phyloP scores from a whole-genome alignment of 257 asterid genomes.

The Cordia subcordata region DNA sequence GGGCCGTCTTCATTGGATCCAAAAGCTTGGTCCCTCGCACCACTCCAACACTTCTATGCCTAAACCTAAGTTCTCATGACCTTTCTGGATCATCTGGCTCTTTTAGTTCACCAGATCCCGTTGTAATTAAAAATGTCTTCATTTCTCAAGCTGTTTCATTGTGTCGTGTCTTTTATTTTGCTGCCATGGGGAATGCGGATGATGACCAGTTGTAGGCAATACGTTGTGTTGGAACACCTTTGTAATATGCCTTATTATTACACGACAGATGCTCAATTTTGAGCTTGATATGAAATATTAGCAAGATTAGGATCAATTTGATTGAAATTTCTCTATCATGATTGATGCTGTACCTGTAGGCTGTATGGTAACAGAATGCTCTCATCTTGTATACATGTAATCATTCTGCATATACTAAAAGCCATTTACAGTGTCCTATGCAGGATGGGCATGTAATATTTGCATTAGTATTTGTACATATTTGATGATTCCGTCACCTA shows the following conservation, averaged over 20 bases:
- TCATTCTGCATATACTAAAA: too few relatives aligned
- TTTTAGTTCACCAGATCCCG: slow-evolving; percentile 13
- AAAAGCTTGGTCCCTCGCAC: slow-evolving; percentile 38
- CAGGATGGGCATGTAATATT: too few relatives aligned
- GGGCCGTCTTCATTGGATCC: slow-evolving; percentile 41
- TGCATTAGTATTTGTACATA: too few relatives aligned
- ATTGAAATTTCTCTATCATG: too few relatives aligned
- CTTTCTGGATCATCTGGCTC: slow-evolving; percentile 10
- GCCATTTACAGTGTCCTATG: too few relatives aligned
- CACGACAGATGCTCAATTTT: too few relatives aligned
- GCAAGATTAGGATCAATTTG: too few relatives aligned
- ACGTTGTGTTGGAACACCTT: slow-evolving; percentile 8
- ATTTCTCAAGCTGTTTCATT: slow-evolving; percentile 17
- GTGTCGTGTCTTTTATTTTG: slow-evolving; percentile 3
- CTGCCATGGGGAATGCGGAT: slow-evolving; percentile 19
- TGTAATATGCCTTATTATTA: not conserved
- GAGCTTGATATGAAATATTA: too few relatives aligned
- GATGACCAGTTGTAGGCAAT: slow-evolving; percentile 15
- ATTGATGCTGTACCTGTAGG: too few relatives aligned
- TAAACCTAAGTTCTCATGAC: slow-evolving; percentile 30
- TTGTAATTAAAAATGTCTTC: slow-evolving; percentile 17
- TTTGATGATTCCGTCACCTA: too few relatives aligned
- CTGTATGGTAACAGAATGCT: too few relatives aligned
- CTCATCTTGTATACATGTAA: too few relatives aligned
- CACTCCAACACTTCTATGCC: slow-evolving; percentile 27